Evolutionary conservation across 352 stramenopile species (phyloP).

Genomic region (Pythium aristosporum): DNA sequence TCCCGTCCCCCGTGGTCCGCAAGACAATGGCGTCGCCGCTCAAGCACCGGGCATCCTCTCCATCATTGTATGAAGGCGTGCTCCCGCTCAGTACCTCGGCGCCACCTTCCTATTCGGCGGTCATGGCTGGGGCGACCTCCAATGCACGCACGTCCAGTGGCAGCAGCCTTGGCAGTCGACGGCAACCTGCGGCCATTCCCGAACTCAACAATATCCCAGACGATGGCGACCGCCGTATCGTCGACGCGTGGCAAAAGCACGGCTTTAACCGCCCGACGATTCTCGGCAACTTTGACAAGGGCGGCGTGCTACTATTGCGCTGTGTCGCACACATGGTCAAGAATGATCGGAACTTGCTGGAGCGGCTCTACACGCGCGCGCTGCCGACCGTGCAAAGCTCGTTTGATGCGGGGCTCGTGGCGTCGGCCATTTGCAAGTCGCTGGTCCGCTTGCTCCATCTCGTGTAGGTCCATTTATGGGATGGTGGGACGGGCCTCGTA

Average conservation of each 20-base stretch:
- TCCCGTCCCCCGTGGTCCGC: conserved; percentile 21
- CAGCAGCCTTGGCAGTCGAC: conserved; percentile 27
- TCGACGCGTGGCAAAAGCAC: conserved; percentile 73
- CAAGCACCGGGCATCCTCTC: conserved; percentile 30
- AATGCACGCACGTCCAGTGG: conserved; percentile 20
- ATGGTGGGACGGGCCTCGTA: neutral
- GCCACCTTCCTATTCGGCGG: conserved; percentile 6
- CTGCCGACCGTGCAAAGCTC: conserved; percentile 54
- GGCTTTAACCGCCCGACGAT: conserved; percentile 67
- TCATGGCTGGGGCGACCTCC: conserved; percentile 1
- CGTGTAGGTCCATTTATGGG: conserved; percentile 39
- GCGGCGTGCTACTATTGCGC: conserved; percentile 66
- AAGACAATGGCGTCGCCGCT: conserved; percentile 21
- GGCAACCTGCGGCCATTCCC: conserved; percentile 34
- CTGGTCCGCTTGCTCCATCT: conserved; percentile 75
- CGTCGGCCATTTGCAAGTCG: conserved; percentile 65
- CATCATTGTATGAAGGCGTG: conserved; percentile 24
- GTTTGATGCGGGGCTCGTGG: conserved; percentile 69
- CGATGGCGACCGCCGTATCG: conserved; percentile 35
- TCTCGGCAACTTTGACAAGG: conserved; percentile 77
- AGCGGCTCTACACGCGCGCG: conserved; percentile 50
- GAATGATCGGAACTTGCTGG: conserved; percentile 43
- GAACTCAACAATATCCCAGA: conserved; percentile 24
- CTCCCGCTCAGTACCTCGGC: conserved; percentile 21
- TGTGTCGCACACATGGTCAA: conserved; percentile 68